Evolutionary conservation across 257 asterid genomes (phyloP), one percentile per base, ranked within the genome.

Genomic region (Nicotiana benthamiana): DNA sequence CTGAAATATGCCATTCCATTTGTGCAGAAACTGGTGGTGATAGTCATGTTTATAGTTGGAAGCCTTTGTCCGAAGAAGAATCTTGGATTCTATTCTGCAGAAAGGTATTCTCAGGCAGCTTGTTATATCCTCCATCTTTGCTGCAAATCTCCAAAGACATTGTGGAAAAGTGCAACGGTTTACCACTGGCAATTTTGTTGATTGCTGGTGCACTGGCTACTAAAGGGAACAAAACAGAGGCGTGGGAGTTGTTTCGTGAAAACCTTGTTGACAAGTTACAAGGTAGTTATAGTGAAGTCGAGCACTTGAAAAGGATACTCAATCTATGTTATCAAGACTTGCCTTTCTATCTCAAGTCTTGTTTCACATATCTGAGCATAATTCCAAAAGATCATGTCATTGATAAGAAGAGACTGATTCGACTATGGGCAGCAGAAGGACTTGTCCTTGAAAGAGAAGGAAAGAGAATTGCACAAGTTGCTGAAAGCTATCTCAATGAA

Each of bases 341-440:
- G 53, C 86, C 89, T 18, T 66, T 77, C 61, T 79, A 86, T 75
- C 82, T 86, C 18, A 83, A 72, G 32, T 75, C 76, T 18, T 83
- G 83, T 26, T 75, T 86, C 16, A 15, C 66, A 34, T 86, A 86
- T 60, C 40, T 86, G 30, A 84, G 87, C 60, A 75, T 83, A 48
- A 30, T 75, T 30, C 87, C 87, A 1, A 54, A 64, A 57, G 62
- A 79, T 52, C 32, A 64, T 63, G 48, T 40, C 48, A 82, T 84
- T 17, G 22, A 79, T 22, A 78, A 83, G 56, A 24, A 18, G 40
- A 83, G 79, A 16, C 65, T 85, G 40, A 28, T 54, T 65, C 85
- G 76, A 28, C 60, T 82, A 9, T 85, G 79, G 85, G 80, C 80
- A 61, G 85, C 87, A 24, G 82, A 79, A 82, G 77, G 87, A 40